Evolutionary conservation across 164 flowering plant species (phyloP), one percentile per base, ranked within the genome.

Genomic region (Macadamia tetraphylla): DNA sequence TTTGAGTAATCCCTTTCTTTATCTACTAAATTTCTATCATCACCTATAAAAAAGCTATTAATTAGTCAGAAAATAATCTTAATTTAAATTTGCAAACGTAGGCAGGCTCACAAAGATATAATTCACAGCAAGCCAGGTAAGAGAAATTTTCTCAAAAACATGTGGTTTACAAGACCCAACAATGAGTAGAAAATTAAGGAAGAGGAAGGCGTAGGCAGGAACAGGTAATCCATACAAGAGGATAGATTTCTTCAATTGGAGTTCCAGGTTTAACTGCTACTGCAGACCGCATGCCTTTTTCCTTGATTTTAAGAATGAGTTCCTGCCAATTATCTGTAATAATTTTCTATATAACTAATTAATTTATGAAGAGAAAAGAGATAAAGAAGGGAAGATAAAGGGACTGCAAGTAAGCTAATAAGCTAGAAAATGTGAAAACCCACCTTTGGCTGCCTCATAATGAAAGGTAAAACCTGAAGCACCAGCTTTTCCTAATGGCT

Each of bases 401-500:
- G 40, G 1, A 63, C 18, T 35, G 52, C 52, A 62, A 29, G 2
- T 10, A 29, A 52, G 12, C 1, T 17, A 32, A 32, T 48, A 46
- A 65, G 31, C 40, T 3, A 30, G 18, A 58, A 51, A 70, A 61
- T 48, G 30, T 58, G n/a, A 65, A 14, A 60, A 32, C 78, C 44
- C 67, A 88, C 98, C 98, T 91, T 82, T 89, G 53, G 96, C 82
- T 32, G 67, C 93, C 82, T 95, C 98, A 44, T 92, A 89, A 69
- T 95, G 98, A 80, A 95, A 95, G 64, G 99, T 95, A 68, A 95
- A 95, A 65, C 99, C 96, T 17, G 98, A 92, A 67, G 99, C 99
- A 73, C 99, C 99, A 75, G 99, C 98, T 78, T 91, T 85, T 63
- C 85, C 90, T 6, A 95, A 71, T 62, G 91, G 86, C 64, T 92